Conservation (phyloP, 495 filamentous ascomycete species). For the Elasticomyces elasticus region DNA sequence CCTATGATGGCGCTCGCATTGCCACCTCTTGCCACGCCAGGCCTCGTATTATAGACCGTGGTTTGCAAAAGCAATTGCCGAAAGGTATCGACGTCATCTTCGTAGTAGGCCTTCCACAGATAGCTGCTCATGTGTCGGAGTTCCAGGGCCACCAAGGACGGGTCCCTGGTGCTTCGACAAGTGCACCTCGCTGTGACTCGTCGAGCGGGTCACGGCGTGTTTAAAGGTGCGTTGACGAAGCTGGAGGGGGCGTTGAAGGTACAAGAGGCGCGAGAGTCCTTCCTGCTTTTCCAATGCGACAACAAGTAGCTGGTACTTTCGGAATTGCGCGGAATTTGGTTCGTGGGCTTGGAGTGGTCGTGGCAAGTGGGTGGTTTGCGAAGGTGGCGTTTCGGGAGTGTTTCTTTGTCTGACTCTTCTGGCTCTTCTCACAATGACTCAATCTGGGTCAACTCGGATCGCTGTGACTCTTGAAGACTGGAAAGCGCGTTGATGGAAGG, state of each 20-base stretch:
- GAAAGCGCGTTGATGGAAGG: neutral
- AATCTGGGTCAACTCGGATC: neutral
- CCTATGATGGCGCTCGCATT: conserved; percentile 36
- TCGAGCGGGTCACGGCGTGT: conserved; percentile 71
- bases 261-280: too few relatives aligned
- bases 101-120: conserved; percentile 90
- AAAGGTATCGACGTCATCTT: conserved; percentile 92
- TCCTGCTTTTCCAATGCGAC: too few relatives aligned
- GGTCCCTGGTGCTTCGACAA: conserved; percentile 53
- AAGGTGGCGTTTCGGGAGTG: neutral
- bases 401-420: neutral
- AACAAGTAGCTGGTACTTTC: neutral
- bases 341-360: too few relatives aligned
- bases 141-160: conserved; percentile 30
- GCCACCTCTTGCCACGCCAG: conserved; percentile 35
- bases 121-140: conserved; percentile 81
- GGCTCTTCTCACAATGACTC: neutral
- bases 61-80: conserved; percentile 61
- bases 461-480: neutral
- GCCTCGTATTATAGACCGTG: conserved; percentile 42
- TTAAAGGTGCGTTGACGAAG: conserved; percentile 39
- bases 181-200: conserved; percentile 76
- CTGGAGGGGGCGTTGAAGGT: neutral
- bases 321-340: too few relatives aligned
- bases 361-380: too few relatives aligned